Evolutionary conservation across 139 green algal genomes (phyloP).

Genomic region (Dunaliella primolecta): DNA sequence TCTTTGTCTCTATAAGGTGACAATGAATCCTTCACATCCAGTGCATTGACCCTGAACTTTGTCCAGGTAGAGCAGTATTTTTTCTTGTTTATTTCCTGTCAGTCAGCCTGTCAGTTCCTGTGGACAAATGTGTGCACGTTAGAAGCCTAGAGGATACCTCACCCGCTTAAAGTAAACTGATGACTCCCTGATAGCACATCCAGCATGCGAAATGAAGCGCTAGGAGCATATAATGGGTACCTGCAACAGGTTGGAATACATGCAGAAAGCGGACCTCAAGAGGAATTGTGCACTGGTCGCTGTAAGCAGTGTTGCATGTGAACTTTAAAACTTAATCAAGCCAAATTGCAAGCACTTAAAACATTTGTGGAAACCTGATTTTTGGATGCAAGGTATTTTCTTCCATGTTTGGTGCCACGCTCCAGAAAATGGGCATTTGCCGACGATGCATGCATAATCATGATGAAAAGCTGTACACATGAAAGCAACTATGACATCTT

Average conservation of each 20-base stretch:
- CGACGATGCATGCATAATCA: no score
- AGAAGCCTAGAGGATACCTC: neutral
- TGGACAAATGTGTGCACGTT: neutral
- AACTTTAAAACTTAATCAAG: no score
- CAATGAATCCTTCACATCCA: no score
- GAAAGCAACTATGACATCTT: no score
- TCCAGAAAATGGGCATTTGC: no score
- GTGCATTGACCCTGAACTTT: neutral
- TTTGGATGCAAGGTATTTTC: no score
- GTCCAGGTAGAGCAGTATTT: neutral
- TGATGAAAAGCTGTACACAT: no score
- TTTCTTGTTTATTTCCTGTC: neutral
- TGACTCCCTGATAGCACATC: constrained; percentile 44
- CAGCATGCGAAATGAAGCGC: constrained; percentile 30
- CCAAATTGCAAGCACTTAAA: no score
- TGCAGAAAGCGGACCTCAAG: neutral
- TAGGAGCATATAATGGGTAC: constrained; percentile 23
- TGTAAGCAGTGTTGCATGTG: no score
- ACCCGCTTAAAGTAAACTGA: constrained; percentile 50
- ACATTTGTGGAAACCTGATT: no score
- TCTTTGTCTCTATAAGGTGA: neutral
- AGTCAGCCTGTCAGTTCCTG: neutral
- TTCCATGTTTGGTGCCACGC: no score
- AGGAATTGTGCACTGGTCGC: no score
- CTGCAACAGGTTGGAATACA: neutral